Conservation (phyloP, 2,329 filamentous ascomycete species). For the Phyllosticta paracitricarpa region DNA sequence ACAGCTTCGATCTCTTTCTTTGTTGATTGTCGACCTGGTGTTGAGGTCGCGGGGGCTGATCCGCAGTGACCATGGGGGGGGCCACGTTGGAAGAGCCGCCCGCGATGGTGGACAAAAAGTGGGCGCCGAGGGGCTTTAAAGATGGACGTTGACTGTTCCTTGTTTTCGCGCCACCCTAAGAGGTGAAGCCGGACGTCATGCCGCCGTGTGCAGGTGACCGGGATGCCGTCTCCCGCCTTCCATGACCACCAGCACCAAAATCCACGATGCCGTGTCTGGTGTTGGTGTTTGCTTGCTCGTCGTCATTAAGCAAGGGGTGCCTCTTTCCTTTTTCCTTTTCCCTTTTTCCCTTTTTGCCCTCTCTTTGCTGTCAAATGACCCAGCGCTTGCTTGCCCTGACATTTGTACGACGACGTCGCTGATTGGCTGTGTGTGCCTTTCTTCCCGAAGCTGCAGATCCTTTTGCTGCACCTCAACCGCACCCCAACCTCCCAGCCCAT, state of each 20-base stretch:
- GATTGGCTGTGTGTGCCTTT: conserved; percentile 7
- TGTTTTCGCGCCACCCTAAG: not conserved
- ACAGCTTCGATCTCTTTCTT: conserved; percentile 18
- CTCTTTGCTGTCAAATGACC: too few species aligned
- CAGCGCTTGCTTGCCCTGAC: not conserved
- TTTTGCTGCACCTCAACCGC: not conserved
- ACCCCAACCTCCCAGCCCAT: too few species aligned
- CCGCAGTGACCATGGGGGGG: not conserved
- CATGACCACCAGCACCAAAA: not conserved
- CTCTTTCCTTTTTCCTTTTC: too few species aligned
- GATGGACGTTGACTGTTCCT: not conserved
- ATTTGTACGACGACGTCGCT: not conserved
- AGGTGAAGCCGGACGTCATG: not conserved
- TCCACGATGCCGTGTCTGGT: not conserved
- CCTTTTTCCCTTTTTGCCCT: too few species aligned
- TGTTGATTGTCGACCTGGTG: conserved; percentile 2
- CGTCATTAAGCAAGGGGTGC: too few species aligned
- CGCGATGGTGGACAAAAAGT: not conserved
- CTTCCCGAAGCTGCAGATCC: not conserved
- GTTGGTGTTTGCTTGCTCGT: not conserved
- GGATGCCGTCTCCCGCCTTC: not conserved
- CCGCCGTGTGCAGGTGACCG: not conserved
- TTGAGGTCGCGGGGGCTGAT: not conserved
- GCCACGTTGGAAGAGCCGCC: not conserved
- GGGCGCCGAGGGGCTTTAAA: not conserved